phyloP scores from a whole-genome alignment of 192 early-diverging fungal genomes.

The Anaeromyces robustus region DNA sequence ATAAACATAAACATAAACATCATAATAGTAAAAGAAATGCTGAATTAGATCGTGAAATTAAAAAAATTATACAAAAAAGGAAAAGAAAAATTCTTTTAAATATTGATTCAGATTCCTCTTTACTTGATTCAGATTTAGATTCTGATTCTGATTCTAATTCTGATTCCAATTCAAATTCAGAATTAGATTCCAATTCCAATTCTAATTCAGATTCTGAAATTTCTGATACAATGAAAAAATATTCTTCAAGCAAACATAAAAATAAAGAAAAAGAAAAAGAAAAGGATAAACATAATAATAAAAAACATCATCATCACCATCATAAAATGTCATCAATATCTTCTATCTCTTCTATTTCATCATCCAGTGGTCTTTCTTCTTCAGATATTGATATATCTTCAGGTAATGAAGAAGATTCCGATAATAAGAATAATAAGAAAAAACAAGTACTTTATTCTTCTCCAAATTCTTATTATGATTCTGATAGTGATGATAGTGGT shows the following conservation, averaged over 20 bases:
- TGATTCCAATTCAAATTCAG: background rate
- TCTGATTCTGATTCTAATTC: background rate
- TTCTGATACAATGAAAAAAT: background rate
- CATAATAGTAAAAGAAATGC: background rate
- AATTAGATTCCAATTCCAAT: background rate
- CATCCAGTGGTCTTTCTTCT: too few relatives aligned
- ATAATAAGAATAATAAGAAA: too few relatives aligned
- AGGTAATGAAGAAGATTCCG: too few relatives aligned
- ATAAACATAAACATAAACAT: background rate
- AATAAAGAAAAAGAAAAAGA: too few relatives aligned
- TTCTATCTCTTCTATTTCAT: too few relatives aligned
- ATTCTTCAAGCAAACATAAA: too few relatives aligned
- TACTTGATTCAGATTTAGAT: background rate
- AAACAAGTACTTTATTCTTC: too few relatives aligned
- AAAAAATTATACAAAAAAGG: background rate
- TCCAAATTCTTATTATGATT: background rate
- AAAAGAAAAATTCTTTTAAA: background rate
- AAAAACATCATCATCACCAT: too few relatives aligned
- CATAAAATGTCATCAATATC: too few relatives aligned
- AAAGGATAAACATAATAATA: too few relatives aligned
- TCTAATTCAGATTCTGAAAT: background rate
- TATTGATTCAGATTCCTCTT: too few relatives aligned
- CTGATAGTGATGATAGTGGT: background rate
- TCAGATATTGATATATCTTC: too few relatives aligned
- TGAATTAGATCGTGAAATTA: background rate